Evolutionary conservation across 805 yeast species (phyloP), one percentile per base, ranked within the genome.

Genomic region (Kluyveromyces dobzhanskii): DNA sequence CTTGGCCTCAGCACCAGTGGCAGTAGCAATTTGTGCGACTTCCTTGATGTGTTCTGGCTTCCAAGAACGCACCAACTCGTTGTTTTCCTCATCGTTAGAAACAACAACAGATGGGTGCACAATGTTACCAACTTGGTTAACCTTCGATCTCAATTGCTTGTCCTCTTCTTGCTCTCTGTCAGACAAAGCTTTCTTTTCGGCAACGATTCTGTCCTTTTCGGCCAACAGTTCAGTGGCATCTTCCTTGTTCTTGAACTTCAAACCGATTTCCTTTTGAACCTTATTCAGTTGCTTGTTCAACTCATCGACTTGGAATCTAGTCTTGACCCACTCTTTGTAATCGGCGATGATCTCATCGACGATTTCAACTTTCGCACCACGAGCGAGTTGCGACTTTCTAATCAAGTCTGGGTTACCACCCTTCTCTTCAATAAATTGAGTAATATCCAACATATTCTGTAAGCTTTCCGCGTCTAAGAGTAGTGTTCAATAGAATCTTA

Each of bases 391-490:
- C 28, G 97, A 88, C 56, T 69, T 76, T 62, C 82, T 82, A 60
- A 92, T 86, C 39, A 70, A 70, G 51, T 88, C 90, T 31, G 98
- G 96, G 63, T 88, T 77, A 46, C 98, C 98, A 43, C 98, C 98
- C 67, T 87, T 90, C 60, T 92, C 98, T 52, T 80, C 95, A 52
- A 92, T 80, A 62, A 92, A 92, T 59, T 84, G 83, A 49, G 81
- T 71, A 50, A 92, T 85, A 64, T 92, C 98, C 66, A 92, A 78
- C 98, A 92, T 90, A 40, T 30, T 49, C 14, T 33, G 4, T 18
- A 18, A 12, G 30, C n/a, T n/a, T n/a, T n/a, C n/a, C n/a, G n/a
- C n/a, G n/a, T n/a, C n/a, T n/a, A n/a, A n/a, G n/a, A n/a, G n/a
- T n/a, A 21, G 24, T 21, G 24, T 21, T 6, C 24, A 21, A 21